Conservation (phyloP, 164 flowering plant species). For the Taxillus chinensis region DNA sequence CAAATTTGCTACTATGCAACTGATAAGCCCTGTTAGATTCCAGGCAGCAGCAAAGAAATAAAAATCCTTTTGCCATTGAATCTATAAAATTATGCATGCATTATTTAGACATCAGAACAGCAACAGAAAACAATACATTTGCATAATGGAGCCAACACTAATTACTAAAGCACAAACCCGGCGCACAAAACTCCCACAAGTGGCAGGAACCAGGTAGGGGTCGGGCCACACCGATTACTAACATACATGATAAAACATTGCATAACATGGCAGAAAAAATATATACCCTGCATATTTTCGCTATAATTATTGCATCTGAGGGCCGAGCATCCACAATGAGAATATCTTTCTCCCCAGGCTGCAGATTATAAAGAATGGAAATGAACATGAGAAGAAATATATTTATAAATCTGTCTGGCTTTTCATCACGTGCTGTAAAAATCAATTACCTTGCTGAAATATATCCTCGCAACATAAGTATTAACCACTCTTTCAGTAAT, state of each 20-base stretch:
- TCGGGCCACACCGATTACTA: too few species aligned
- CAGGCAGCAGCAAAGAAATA: too few species aligned
- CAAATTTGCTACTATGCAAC: too few species aligned
- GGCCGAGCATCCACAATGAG: slow-evolving; percentile 70
- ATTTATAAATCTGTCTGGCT: not conserved
- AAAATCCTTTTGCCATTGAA: too few species aligned
- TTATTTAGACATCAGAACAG: too few species aligned
- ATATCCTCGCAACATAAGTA: slow-evolving; percentile 58
- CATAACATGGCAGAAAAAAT: not conserved
- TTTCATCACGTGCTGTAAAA: not conserved
- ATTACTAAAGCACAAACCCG: too few species aligned
- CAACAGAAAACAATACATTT: too few species aligned
- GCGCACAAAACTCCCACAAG: too few species aligned
- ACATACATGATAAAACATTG: not conserved
- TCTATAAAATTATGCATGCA: too few species aligned
- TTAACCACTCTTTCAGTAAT: slow-evolving; percentile 61
- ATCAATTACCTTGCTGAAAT: slow-evolving; percentile 47
- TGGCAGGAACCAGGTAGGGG: too few species aligned
- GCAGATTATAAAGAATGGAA: slow-evolving; percentile 14
- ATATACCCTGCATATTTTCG: slow-evolving; percentile 60
- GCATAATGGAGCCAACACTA: too few species aligned
- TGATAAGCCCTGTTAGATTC: too few species aligned
- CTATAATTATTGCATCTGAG: slow-evolving; percentile 90
- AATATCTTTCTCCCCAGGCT: slow-evolving; percentile 51
- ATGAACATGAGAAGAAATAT: slow-evolving; percentile 3